Evolutionary conservation across 2,329 filamentous ascomycete species (phyloP), one percentile per base, ranked within the genome.

Genomic region (Aspergillus fumigatus): DNA sequence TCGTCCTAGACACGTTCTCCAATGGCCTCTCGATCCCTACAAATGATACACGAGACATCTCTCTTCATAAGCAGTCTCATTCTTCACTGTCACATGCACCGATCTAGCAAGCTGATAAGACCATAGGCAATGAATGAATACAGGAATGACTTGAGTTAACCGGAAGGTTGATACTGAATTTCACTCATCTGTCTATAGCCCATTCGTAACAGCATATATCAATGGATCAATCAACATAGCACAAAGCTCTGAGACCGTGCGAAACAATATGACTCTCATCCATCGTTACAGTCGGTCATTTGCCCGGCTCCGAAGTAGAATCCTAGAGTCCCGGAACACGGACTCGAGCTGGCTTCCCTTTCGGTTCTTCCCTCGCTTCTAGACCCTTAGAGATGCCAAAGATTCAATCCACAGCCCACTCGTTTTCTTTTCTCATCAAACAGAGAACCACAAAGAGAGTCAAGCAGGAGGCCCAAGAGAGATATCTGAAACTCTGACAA

Each of bases 191-290:
- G 3, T 73, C 70, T 72, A 73, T 71, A 71, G 67, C 67, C 68
- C 67, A 72, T 71, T 73, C 71, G 66, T 73, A 72, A 73, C 70
- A 69, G 66, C 71, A 73, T 73, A 67, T 65, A 68, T 67, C 68
- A 67, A 65, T 63, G 60, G 62, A 60, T 65, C 62, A 57, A 61
- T 59, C 58, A 48, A 63, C 54, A 63, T 62, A 52, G 58, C 59
- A 51, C 51, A 59, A 57, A 55, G 43, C 43, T 47, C 43, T 23
- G 23, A 25, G 43, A 19, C 41, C 41, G 11, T 45, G 41, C 21
- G 41, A 45, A 21, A 45, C 41, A 21, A 45, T 4, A 23, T 23
- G 41, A 25, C n/a, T 25, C 21, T 45, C 41, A n/a, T 47, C 43
- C 26, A 23, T 47, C 43, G 43, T 47, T 25, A 21, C 19, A 14